Evolutionary conservation across 1,139 yeast genomes (phyloP).

Genomic region (Yamadazyma epiphylla): DNA sequence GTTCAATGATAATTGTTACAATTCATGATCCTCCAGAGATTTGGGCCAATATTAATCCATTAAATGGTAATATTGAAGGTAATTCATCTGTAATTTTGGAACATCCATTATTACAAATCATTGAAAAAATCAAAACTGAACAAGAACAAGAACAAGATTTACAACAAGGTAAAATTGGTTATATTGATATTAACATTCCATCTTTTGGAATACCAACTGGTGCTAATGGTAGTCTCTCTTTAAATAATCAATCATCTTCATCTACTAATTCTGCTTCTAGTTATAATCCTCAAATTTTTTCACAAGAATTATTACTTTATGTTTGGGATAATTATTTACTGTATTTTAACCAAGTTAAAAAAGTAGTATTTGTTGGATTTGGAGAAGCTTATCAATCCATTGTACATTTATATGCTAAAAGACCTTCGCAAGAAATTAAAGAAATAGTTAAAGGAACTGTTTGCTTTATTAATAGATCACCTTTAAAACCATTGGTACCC

Average conservation of each 20-base stretch:
- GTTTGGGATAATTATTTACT: slow-evolving; percentile 90
- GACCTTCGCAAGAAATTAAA: slow-evolving; percentile 54
- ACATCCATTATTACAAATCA: slow-evolving; percentile 38
- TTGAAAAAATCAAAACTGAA: slow-evolving; percentile 29
- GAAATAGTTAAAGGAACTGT: slow-evolving; percentile 70
- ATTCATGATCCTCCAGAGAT: slow-evolving; percentile 93
- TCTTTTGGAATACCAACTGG: slow-evolving; percentile 33
- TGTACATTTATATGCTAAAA: slow-evolving; percentile 83
- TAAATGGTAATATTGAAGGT: slow-evolving; percentile 73
- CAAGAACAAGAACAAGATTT: slow-evolving; percentile 48
- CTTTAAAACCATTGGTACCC: slow-evolving; percentile 71
- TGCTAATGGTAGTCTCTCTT: slow-evolving; percentile 14
- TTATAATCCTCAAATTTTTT: slow-evolving; percentile 59
- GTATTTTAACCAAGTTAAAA: slow-evolving; percentile 62
- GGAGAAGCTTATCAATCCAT: slow-evolving; percentile 90
- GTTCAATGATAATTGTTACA: slow-evolving; percentile 60
- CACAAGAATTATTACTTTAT: slow-evolving; percentile 75
- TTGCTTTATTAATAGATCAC: slow-evolving; percentile 58
- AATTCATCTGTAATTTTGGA: slow-evolving; percentile 62
- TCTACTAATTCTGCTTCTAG: slow-evolving; percentile 16
- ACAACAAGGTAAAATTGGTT: slow-evolving; percentile 55
- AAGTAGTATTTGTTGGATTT: slow-evolving; percentile 77
- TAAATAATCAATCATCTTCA: slow-evolving; percentile 13
- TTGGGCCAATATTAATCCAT: slow-evolving; percentile 84
- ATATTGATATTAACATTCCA: slow-evolving; percentile 82